Evolutionary conservation across 2,329 filamentous ascomycete species (phyloP), one percentile per base, ranked within the genome.

Genomic region (Sarocladium oryzae): DNA sequence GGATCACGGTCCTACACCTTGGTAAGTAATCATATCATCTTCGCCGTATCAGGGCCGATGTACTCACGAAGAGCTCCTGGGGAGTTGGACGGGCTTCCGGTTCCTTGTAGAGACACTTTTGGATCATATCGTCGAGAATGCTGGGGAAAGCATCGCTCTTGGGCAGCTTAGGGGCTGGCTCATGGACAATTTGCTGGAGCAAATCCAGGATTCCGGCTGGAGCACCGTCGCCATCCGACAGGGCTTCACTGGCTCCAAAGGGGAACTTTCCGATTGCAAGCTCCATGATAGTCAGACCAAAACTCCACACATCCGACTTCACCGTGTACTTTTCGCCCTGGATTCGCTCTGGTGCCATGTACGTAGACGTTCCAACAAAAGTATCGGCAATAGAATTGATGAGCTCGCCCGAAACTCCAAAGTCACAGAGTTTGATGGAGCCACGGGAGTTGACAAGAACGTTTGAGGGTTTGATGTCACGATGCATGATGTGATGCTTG

Each of bases 221-320:
- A 2, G 87, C 89, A 49, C 85, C 85, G 57, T 92, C 86, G 52
- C 78, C 82, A 54, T 95, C 89, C 2, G 79, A 81, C 21, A 84
- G 69, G 57, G 84, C 79, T 61, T 85, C 82, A 60, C 82, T 89
- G 11, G 84, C 77, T 57, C 87, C 86, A 66, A 99, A 99, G 1
- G 93, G 93, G 63, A 99, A 99, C 63, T 95, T 91, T 57, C 93
- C 93, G 63, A 99, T 96, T 30, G 93, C 93, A 58, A 99, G 73
- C 69, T 99, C 93, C 91, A 99, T 97, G 56, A 99, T 84, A 1
- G 86, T 86, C 58, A 99, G 75, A 28, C 93, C 93, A 56, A 96
- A 95, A 78, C 91, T 96, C 93, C 93, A 99, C 3, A 99, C 93
- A 66, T 99, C 93, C 11, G 91, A 96, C 69, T 96, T 96, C 62